Percentiles rank a stretch among this genome's conserved stretches.
Evolutionary conservation across 164 flowering plant species (phyloP).

Genomic region (Nymphaea thermarum): DNA sequence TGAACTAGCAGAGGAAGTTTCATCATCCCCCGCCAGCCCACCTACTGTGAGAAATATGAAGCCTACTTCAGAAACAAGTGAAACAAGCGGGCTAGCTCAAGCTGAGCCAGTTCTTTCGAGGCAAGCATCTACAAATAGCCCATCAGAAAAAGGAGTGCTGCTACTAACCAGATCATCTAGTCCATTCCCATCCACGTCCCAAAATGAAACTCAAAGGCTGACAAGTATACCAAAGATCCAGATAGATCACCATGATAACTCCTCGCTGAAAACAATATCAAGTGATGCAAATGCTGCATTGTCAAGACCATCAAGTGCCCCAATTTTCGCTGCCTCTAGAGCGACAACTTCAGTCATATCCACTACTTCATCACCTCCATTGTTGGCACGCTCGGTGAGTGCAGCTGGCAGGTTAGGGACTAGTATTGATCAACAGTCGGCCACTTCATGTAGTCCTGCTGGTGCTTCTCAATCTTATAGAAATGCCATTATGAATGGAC

Average conservation of each 20-base stretch:
- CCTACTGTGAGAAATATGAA: background rate
- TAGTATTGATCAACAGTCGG: conserved; percentile 19
- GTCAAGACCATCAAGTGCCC: conserved; percentile 87
- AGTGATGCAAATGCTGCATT: conserved; percentile 1
- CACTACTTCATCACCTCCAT: conserved; percentile 34
- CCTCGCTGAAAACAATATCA: background rate
- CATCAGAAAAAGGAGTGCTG: background rate
- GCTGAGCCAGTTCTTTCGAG: background rate
- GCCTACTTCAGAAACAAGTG: background rate
- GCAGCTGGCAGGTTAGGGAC: conserved; percentile 72
- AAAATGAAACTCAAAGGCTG: background rate
- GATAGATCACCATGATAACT: background rate
- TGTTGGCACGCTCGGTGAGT: conserved; percentile 71
- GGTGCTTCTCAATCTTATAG: conserved; percentile 58
- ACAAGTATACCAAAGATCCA: background rate
- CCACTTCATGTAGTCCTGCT: conserved; percentile 28
- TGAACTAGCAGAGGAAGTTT: background rate
- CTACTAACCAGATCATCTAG: background rate
- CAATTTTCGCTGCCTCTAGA: conserved; percentile 46
- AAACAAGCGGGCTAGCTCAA: background rate
- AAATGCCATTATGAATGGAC: conserved; percentile 51
- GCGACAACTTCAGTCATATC: conserved; percentile 8
- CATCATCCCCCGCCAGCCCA: background rate
- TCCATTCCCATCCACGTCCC: background rate
- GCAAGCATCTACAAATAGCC: background rate